Percentiles rank a stretch among this genome's conserved stretches.
Conservation (phyloP, 805 yeast genomes). For the Suhomyces sp. region DNA sequence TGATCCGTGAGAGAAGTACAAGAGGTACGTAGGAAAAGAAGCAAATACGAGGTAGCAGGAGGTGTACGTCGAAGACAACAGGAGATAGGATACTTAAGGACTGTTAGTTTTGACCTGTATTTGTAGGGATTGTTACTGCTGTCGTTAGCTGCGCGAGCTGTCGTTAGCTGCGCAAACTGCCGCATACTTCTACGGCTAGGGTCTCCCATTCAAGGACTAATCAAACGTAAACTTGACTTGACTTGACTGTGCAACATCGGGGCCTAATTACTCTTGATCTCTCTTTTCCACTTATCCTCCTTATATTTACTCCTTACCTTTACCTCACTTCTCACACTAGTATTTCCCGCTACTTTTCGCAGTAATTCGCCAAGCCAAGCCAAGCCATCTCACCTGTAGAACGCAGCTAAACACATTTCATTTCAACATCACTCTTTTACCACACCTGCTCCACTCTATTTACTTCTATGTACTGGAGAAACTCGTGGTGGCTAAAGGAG, state of each 20-base stretch:
- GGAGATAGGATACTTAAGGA: no score
- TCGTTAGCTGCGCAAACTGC: background rate
- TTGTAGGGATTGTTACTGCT: no score
- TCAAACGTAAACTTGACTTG: no score
- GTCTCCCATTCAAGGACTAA: no score
- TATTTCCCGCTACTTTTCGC: background rate
- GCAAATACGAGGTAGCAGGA: no score
- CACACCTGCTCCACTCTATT: background rate
- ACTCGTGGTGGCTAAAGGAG: slow-evolving; percentile 16
- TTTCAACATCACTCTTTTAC: background rate
- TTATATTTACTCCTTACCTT: background rate
- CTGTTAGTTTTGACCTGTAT: no score
- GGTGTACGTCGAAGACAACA: no score
- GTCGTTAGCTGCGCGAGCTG: no score
- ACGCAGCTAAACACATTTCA: background rate
- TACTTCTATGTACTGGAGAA: slow-evolving; percentile 35
- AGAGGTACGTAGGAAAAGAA: background rate
- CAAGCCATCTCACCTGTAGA: background rate
- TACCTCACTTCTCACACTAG: background rate
- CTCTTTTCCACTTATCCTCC: background rate
- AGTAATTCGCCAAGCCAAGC: background rate
- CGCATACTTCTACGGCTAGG: no score
- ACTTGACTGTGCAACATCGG: background rate
- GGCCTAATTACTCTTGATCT: background rate
- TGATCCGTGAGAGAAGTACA: background rate